Evolutionary conservation across 257 asterid species (phyloP).

Genomic region (Fraxinus cuspidata): DNA sequence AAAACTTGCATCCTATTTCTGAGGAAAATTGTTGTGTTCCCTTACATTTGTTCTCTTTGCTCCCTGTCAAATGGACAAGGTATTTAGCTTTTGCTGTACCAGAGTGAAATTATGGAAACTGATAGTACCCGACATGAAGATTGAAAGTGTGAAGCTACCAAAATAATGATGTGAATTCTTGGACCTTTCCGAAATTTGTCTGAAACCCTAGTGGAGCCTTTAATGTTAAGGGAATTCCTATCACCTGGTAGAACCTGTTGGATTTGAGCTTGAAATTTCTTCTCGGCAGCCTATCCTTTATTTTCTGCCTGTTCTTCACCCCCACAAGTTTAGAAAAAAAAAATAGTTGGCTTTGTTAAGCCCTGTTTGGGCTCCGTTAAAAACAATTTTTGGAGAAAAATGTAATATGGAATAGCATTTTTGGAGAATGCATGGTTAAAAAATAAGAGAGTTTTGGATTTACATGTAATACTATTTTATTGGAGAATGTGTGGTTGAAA

Average conservation of each 20-base stretch:
- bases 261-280: slow-evolving; percentile 8
- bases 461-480: too few species aligned
- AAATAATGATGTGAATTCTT: background rate
- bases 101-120: slow-evolving; percentile 13
- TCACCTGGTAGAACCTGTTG: slow-evolving; percentile 12
- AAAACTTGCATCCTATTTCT: background rate
- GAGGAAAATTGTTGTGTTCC: background rate
- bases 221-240: background rate
- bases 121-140: background rate
- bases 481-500: too few species aligned
- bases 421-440: too few species aligned
- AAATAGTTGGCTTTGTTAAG: background rate
- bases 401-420: too few species aligned
- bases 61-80: background rate
- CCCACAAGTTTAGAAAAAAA: background rate
- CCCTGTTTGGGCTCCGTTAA: too few species aligned
- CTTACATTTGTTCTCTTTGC: background rate
- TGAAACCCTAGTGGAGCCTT: background rate
- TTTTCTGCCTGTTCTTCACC: background rate
- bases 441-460: too few species aligned
- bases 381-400: too few species aligned
- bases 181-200: background rate
- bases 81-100: slow-evolving; percentile 10
- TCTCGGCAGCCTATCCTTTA: background rate
- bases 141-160: background rate